These are phyloP conservation scores for Saccharomyces hybrid DNA, from an alignment of 1,139 yeast species.

Conservation along the genomic window DNA sequence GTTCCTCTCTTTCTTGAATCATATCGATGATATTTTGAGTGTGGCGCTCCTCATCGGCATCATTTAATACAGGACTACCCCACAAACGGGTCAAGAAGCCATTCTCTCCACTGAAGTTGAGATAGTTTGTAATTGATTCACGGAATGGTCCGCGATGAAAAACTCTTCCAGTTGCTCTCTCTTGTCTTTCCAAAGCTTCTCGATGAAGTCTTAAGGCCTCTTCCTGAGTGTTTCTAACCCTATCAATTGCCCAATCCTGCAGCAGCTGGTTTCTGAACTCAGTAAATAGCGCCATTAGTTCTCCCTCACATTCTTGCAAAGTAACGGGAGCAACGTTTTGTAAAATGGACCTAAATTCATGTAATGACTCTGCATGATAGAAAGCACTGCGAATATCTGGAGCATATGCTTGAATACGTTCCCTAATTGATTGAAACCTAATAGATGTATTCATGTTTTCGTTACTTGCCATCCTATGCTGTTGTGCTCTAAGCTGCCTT, in stretches of 20 bases:
- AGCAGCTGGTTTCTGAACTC: slow-evolving; percentile 18
- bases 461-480: slow-evolving; percentile 1
- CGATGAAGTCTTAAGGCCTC: slow-evolving; percentile 2
- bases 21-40: slow-evolving; percentile 32
- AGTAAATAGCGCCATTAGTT: slow-evolving; percentile 17
- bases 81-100: slow-evolving; percentile 2
- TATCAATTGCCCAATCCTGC: slow-evolving; percentile 17
- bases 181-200: slow-evolving; percentile 6
- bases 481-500: slow-evolving; percentile 2
- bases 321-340: slow-evolving; percentile 15
- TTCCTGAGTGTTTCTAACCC: slow-evolving; percentile 6
- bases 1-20: slow-evolving; percentile 33
- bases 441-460: slow-evolving; percentile 4
- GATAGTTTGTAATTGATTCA: slow-evolving; percentile 5
- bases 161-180: background rate
- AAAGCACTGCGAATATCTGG: slow-evolving; percentile 21
- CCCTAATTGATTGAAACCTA: slow-evolving; percentile 9
- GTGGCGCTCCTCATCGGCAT: slow-evolving; percentile 27
- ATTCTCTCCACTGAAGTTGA: background rate
- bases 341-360: slow-evolving; percentile 20
- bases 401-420: slow-evolving; percentile 14
- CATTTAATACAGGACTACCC: background rate
- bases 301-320: slow-evolving; percentile 15
- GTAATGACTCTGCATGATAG: slow-evolving; percentile 21
- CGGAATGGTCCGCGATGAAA: background rate